A percentile compares a stretch with the other conserved stretches of the same genome.
These are phyloP conservation scores for Volvox reticuliferus DNA, from an alignment of 139 green algal species.

Conservation along the genomic window DNA sequence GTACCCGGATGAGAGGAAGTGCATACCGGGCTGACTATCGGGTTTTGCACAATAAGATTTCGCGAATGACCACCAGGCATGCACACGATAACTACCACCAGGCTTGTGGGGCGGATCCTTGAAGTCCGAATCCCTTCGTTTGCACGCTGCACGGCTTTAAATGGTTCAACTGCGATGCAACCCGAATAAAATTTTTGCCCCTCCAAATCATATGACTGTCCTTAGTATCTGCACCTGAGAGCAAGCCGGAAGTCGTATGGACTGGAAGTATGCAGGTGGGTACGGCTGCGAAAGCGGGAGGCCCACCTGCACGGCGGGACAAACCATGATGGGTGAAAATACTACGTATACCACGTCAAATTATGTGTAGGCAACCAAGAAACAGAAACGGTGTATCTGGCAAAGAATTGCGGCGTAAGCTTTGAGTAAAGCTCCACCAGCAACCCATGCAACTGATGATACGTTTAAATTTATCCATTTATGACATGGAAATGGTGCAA, in stretches of 20 bases:
- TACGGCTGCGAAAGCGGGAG: constrained; percentile 39
- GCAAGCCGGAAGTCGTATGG: background rate
- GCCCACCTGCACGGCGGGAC: background rate
- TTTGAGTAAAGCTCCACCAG: background rate
- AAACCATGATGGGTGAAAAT: background rate
- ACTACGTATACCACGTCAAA: background rate
- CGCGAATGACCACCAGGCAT: no score
- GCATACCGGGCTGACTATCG: no score
- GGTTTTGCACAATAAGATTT: no score
- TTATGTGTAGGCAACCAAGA: background rate
- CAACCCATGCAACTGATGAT: background rate
- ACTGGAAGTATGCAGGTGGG: constrained; percentile 29
- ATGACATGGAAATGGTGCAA: background rate
- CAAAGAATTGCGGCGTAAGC: background rate
- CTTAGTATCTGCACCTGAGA: constrained; percentile 8
- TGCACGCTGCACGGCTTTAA: no score
- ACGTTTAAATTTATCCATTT: background rate
- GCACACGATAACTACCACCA: no score
- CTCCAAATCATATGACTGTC: no score
- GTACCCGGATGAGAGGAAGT: background rate
- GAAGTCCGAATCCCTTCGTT: no score
- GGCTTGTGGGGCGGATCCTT: no score
- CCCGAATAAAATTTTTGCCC: no score
- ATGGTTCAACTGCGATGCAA: no score
- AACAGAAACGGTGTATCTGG: background rate